These are phyloP conservation scores for Arctium minus DNA, from an alignment of 129 eudicot genomes.

Conservation along the genomic window DNA sequence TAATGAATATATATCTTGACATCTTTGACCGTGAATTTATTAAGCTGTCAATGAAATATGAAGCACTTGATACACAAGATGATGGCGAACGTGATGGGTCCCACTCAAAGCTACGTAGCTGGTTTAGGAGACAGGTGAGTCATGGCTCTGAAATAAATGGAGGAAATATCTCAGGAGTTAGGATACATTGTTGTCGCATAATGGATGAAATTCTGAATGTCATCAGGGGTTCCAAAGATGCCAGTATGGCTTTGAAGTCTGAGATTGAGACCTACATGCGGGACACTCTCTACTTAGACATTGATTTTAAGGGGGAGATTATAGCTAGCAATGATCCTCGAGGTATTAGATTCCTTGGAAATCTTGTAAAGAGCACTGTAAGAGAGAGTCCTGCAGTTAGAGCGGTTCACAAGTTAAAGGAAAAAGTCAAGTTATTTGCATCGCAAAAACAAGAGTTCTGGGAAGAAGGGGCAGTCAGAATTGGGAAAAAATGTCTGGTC, in stretches of 20 bases:
- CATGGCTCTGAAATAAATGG: constrained; percentile 18
- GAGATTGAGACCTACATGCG: constrained; percentile 62
- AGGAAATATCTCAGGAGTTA: constrained; percentile 23
- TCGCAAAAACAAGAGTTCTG: constrained; percentile 75
- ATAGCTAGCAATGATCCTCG: constrained; percentile 41
- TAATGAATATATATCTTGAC: constrained; percentile 82
- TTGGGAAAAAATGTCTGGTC: constrained; percentile 84
- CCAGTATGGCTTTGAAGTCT: constrained; percentile 48
- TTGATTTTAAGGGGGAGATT: constrained; percentile 32
- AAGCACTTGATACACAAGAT: constrained; percentile 39
- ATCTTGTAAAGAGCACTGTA: constrained; percentile 42
- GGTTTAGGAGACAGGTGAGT: constrained; percentile 83
- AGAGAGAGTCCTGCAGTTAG: constrained; percentile 54
- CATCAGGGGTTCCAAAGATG: constrained; percentile 71
- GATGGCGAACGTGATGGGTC: constrained; percentile 25
- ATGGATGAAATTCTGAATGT: constrained; percentile 90
- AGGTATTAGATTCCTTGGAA: constrained; percentile 67
- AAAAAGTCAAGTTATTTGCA: constrained; percentile 71
- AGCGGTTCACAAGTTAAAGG: constrained; percentile 85
- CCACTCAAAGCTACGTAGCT: constrained; percentile 56
- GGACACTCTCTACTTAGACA: constrained; percentile 48
- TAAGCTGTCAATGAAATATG: constrained; percentile 78
- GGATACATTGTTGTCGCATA: constrained; percentile 77
- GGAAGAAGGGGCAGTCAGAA: constrained; percentile 63
- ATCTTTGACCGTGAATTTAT: constrained; percentile 65